Evolutionary conservation across 352 stramenopile genomes (phyloP).

Genomic region (Phytopythium sindhum): DNA sequence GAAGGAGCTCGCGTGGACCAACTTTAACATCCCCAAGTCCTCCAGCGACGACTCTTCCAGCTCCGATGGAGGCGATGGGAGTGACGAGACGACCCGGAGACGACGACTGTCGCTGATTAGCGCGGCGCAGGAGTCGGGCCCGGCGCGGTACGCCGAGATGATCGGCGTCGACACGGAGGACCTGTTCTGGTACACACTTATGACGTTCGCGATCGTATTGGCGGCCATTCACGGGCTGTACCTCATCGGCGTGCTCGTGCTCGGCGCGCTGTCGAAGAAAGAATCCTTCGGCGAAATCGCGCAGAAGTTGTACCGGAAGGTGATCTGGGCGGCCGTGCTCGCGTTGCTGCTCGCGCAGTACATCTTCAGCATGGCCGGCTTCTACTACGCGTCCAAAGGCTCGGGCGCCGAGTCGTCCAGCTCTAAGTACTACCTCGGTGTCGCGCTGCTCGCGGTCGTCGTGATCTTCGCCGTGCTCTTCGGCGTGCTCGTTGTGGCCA

Average conservation of each 20-base stretch:
- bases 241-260: constrained; percentile 44
- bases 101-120: constrained; percentile 1
- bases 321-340: constrained; percentile 73
- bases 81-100: background rate
- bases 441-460: constrained; percentile 46
- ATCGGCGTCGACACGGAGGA: constrained; percentile 45
- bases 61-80: background rate
- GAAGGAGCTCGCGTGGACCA: constrained; percentile 83
- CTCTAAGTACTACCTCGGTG: constrained; percentile 37
- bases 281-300: constrained; percentile 55
- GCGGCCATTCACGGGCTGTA: constrained; percentile 46
- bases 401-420: constrained; percentile 10
- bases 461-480: constrained; percentile 56
- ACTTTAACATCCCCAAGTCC: constrained; percentile 78
- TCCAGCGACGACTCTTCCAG: constrained; percentile 13
- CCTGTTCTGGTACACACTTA: constrained; percentile 71
- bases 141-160: constrained; percentile 57
- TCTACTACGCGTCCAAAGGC: constrained; percentile 32
- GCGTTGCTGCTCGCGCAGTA: constrained; percentile 79
- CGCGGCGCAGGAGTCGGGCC: constrained; percentile 42
- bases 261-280: constrained; percentile 50
- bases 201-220: constrained; percentile 42
- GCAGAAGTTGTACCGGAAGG: constrained; percentile 65
- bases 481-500: constrained; percentile 61
- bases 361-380: constrained; percentile 84